Evolutionary conservation across 2,329 filamentous ascomycete species (phyloP).

Genomic region (Lachnum nothofagi): DNA sequence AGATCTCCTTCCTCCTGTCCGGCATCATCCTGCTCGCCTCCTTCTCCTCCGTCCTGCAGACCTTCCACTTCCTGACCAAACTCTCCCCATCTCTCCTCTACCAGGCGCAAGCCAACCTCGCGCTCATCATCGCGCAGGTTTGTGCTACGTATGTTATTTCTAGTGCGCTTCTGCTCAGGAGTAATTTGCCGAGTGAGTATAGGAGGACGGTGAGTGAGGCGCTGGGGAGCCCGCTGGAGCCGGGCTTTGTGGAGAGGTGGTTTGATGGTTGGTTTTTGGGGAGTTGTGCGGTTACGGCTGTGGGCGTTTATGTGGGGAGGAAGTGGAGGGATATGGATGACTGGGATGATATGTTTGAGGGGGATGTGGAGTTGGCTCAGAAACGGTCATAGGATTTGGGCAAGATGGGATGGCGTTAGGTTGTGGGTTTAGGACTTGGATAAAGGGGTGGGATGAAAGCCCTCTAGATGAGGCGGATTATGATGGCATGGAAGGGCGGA

Average conservation of each 20-base stretch:
- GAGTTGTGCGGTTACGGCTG: conserved; percentile 59
- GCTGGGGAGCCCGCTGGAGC: conserved; percentile 67
- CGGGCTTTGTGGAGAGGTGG: conserved; percentile 69
- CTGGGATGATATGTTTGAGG: conserved; percentile 55
- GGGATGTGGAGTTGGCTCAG: conserved; percentile 63
- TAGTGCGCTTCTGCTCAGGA: conserved; percentile 68
- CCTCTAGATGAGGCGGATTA: too few species aligned
- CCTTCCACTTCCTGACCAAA: conserved; percentile 73
- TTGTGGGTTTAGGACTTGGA: too few species aligned
- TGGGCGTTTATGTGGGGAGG: conserved; percentile 69
- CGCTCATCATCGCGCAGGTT: conserved; percentile 74
- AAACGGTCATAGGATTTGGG: too few species aligned
- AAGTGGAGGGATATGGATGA: conserved; percentile 55
- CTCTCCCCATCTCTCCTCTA: conserved; percentile 69
- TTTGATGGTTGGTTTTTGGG: conserved; percentile 82
- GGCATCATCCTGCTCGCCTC: conserved; percentile 78
- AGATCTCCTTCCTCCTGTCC: conserved; percentile 77
- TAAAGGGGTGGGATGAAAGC: too few species aligned
- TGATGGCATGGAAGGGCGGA: too few species aligned
- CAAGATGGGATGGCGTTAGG: too few species aligned
- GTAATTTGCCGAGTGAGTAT: conserved; percentile 72
- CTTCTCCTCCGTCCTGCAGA: conserved; percentile 79
- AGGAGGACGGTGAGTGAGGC: conserved; percentile 73
- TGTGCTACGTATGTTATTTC: conserved; percentile 81
- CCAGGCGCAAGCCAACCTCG: conserved; percentile 67